Base-by-base conservation (phyloP, 108 stramenopile species). In the Skeletonema menzelii region DNA sequence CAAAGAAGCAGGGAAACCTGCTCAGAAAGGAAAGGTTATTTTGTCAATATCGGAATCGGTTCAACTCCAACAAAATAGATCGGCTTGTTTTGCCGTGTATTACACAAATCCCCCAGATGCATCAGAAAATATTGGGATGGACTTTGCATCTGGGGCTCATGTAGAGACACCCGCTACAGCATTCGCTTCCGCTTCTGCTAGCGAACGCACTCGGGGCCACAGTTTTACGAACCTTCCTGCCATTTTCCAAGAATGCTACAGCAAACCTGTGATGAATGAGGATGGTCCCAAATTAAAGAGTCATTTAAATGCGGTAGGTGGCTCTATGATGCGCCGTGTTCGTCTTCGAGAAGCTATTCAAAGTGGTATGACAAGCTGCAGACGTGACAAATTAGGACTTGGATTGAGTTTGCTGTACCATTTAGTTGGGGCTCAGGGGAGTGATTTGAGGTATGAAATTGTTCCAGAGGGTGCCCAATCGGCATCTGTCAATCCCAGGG, bases 371-470 rank as follows among this genome's bases (percentile, higher is more conserved):
- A 79, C 78, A 26, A 72, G 65, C 53, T 79, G 69, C 56, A 53
- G 70, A 40, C 70, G 70, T 4, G 80, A 76, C 13, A 76, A 76
- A 30, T 49, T 76, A 7, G 85, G 82, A 13, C 47, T 86, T 4
- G 80, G 80, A 8, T 73, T 86, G 11, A 85, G 82, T 69, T 47
- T 86, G 32, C 68, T 69, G 1, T 84, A 82, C 74, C 84, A 85
- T 49, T 67, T 84, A 22, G 82, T 86, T 6, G 82, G 74, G 20
- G 77, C 77, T 2, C 72, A 79, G 27, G 84, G 84, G 19, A 65
- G 73, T 55, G 74, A 76, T 42, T 71, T 86, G 30, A 69, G 82
- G 1, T 83, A 76, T 22, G 75, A 80, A 53, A 40, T 72, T 32
- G 78, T 76, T 6, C 47, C 57, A 15, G 75, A 76, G 14, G 61